phyloP scores from a whole-genome alignment of 768 basidiomycete genomes.

The Serendipita indica region DNA sequence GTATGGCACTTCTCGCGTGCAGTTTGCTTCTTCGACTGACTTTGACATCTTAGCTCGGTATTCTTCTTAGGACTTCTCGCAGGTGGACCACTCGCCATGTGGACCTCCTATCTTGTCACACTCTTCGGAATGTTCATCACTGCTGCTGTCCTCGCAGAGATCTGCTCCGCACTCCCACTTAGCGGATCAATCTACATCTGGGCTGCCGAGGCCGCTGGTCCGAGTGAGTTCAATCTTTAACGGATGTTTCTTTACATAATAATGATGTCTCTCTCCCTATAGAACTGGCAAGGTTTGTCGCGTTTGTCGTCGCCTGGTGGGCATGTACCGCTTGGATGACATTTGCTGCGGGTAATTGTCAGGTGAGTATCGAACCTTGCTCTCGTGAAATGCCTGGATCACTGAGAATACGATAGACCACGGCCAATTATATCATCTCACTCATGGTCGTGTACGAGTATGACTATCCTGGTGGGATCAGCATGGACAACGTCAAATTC shows the following conservation, averaged over 20 bases:
- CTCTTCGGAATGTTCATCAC: conserved; percentile 78
- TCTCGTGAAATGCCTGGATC: background rate
- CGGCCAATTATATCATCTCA: conserved; percentile 82
- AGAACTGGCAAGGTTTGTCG: conserved; percentile 74
- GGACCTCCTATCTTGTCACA: conserved; percentile 28
- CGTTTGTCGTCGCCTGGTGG: conserved; percentile 90
- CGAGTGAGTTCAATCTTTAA: no score
- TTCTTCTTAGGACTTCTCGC: conserved; percentile 71
- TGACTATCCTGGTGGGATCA: conserved; percentile 67
- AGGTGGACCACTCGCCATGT: conserved; percentile 77
- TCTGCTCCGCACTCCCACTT: conserved; percentile 75
- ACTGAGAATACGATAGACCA: conserved; percentile 34
- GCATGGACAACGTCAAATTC: conserved; percentile 64
- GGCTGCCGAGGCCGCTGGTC: conserved; percentile 86
- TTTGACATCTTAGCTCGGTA: conserved; percentile 35
- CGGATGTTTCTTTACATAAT: no score
- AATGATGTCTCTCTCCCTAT: no score
- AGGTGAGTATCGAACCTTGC: conserved; percentile 31
- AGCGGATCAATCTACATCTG: conserved; percentile 91
- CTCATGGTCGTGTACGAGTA: conserved; percentile 66
- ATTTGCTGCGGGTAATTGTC: conserved; percentile 75
- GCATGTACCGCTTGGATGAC: conserved; percentile 94
- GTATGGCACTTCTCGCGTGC: conserved; percentile 26
- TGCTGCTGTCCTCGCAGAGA: conserved; percentile 73
- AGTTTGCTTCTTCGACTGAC: background rate